A percentile compares a stretch with the other conserved stretches of the same genome.
Conservation (phyloP, 2,329 filamentous ascomycete genomes). For the Aspergillus puulaauensis region DNA sequence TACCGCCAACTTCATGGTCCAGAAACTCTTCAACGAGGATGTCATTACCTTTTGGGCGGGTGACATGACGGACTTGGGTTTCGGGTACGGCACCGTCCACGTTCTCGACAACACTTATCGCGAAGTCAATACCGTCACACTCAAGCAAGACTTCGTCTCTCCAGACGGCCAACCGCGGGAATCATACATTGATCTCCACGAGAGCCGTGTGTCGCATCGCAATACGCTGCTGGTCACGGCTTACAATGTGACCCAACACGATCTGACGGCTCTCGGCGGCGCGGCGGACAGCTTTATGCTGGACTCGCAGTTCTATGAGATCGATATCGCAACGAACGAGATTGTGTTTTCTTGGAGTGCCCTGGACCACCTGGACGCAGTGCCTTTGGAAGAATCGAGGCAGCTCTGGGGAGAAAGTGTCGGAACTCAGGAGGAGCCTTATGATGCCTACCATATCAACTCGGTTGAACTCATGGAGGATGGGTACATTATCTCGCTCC, state of each 20-base stretch:
- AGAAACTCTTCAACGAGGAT: constrained; percentile 32
- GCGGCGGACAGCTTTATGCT: constrained; percentile 31
- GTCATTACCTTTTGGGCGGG: constrained; percentile 41
- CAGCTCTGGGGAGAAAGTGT: constrained; percentile 22
- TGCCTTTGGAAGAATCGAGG: constrained; percentile 29
- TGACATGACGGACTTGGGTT: constrained; percentile 26
- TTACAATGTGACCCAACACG: constrained; percentile 34
- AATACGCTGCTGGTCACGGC: constrained; percentile 38
- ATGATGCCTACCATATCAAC: constrained; percentile 40
- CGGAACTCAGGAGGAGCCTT: constrained; percentile 26
- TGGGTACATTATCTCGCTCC: constrained; percentile 36
- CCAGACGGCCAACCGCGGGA: constrained; percentile 19
- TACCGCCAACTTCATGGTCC: constrained; percentile 35
- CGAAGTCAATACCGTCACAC: constrained; percentile 32
- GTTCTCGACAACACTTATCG: constrained; percentile 35
- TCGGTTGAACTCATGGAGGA: constrained; percentile 31
- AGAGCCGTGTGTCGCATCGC: constrained; percentile 31
- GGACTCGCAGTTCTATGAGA: constrained; percentile 35
- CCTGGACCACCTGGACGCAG: constrained; percentile 30
- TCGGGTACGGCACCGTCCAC: constrained; percentile 30
- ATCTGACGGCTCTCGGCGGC: constrained; percentile 32
- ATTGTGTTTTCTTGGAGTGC: constrained; percentile 35
- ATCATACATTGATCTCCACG: constrained; percentile 38
- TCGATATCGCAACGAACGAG: constrained; percentile 35
- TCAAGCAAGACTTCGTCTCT: constrained; percentile 26